Base-by-base conservation (phyloP, 1,284 basidiomycete genomes). In the Inonotus hispidus region DNA sequence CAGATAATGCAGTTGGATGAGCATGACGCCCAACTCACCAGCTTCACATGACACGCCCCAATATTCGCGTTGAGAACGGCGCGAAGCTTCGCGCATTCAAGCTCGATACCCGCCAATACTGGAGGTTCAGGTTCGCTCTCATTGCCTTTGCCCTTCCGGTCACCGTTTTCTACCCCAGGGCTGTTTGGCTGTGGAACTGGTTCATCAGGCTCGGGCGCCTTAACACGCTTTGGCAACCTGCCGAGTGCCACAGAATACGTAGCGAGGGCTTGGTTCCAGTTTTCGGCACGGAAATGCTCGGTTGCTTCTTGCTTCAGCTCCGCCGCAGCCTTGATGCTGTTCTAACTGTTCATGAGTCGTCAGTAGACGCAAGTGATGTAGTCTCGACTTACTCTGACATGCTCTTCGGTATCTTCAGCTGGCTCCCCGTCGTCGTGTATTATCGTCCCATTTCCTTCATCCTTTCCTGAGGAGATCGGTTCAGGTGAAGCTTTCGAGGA, bases 41-140 rank as follows among this genome's bases (percentile, higher is more conserved):
- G 72, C 68, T 91, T 90, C 2, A 90, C 78, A 69, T 85, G 78
- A 67, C 89, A 92, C 59, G 92, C 93, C 1, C 82, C 92, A 39
- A 93, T 85, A 67, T 95, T 95, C 39, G 88, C 85, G 67, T 90
- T 82, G 62, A 94, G 68, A 11, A 89, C 75, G 14, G 90, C 79
- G 62, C 91, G 79, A 21, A 81, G 76, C 66, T 82, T 84, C 4
- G 79, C 75, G 64, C 74, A 80, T 62, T 83, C 75, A 38, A 71
- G 64, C 49, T 84, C 78, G 27, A 80, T 63, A 23, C 69, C 69
- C 16, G 71, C 68, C 14, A 72, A 61, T 52, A 68, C 65, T 37
- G 52, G 52, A 56, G 23, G 63, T 43, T 62, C 47, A 37, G 62
- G 53, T 39, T 62, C 45, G 11, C 53, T 60, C 4, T 66, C 61